These are phyloP conservation scores for Hippophae tibetana DNA, from an alignment of 306 rosid species.

Conservation along the genomic window DNA sequence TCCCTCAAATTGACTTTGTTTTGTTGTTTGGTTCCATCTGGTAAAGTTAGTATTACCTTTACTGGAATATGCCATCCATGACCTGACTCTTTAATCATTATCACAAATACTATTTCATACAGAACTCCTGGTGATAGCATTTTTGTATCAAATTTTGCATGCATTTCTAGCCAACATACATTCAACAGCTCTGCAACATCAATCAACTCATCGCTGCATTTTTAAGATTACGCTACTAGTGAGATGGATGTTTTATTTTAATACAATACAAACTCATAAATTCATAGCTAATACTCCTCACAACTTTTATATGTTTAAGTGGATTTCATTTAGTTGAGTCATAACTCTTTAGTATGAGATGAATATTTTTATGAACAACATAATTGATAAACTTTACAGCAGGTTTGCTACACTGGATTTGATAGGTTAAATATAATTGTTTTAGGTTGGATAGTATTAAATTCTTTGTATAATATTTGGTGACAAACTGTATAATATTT, in stretches of 20 bases:
- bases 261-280: neutral
- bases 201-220: conserved; percentile 34
- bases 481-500: too few species aligned
- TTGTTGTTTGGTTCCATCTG: conserved; percentile 42
- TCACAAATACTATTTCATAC: conserved; percentile 39
- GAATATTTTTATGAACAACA: too few species aligned
- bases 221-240: neutral
- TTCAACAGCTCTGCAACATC: conserved; percentile 45
- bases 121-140: conserved; percentile 45
- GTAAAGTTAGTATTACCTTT: conserved; percentile 42
- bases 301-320: too few species aligned
- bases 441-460: too few species aligned
- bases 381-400: too few species aligned
- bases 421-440: too few species aligned
- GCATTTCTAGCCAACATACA: conserved; percentile 70
- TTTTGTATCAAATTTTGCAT: conserved; percentile 45
- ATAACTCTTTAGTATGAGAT: too few species aligned
- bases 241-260: neutral
- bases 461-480: too few species aligned
- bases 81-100: conserved; percentile 42
- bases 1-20: conserved; percentile 25
- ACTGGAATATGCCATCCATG: conserved; percentile 63
- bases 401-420: too few species aligned
- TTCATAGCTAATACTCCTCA: neutral
- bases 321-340: too few species aligned